Base-by-base conservation (phyloP, 345 rosid genomes). In the Linum usitatissimum region DNA sequence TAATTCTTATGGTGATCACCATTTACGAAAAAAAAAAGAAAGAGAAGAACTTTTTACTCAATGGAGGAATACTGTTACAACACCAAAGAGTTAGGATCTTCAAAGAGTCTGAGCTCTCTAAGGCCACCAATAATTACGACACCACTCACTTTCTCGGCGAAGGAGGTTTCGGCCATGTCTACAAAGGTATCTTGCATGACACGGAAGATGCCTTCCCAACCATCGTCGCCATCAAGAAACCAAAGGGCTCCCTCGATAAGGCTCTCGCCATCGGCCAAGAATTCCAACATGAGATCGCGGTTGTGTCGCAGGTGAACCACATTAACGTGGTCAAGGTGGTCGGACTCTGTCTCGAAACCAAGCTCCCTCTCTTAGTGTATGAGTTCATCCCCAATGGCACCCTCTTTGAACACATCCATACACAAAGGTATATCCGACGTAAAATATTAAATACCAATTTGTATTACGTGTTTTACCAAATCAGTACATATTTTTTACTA, bases 341-440 rank as follows among this genome's bases (percentile, higher is more conserved):
- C 49, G 49, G 49, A 14, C 49, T 42, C 49, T 42, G 49, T 14
- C 49, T 42, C 49, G 49, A 42, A 13, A 42, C 49, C 12, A 42
- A 62, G 49, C 72, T 70, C 8, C 80, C 77, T 6, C 21, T 76
- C 15, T n/a, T 76, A 42, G 77, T 73, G 57, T 66, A 70, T 18
- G 75, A 73, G 28, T 70, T 55, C 64, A 67, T 73, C 23, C 51
- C 77, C 4, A 72, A 72, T 56, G 76, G 71, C 60, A 66, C 66
- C 8, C 71, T 72, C 1, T 72, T 5, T 20, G 49, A 64, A 1
- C 76, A 69, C 34, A 51, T 73, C 6, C 71, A 69, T 66, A 61
- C 56, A 8, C 66, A 64, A 13, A 42, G 49, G 49, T 42, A 9
- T 0, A 6, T 31, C 3, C n/a, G n/a, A n/a, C n/a, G n/a, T n/a